Percentiles rank a stretch among this genome's conserved stretches.
phyloP scores from a whole-genome alignment of 2,329 filamentous ascomycete species.

The Ploettnerulaceae sp. region DNA sequence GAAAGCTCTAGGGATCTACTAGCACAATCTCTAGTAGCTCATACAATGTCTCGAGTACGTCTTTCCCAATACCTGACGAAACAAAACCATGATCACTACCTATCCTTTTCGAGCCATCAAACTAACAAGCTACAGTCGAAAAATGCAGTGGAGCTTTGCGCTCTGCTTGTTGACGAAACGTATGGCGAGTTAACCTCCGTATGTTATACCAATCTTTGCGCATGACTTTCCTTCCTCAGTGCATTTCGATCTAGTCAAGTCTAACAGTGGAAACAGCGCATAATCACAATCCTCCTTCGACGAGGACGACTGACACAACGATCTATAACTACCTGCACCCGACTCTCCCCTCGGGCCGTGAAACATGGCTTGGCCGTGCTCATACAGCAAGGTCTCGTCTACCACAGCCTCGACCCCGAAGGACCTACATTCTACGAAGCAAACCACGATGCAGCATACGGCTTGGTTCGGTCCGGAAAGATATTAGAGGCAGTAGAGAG shows the following conservation, averaged over 20 bases:
- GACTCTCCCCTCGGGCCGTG: slow-evolving; percentile 68
- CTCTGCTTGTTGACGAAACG: slow-evolving; percentile 80
- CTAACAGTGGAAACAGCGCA: slow-evolving; percentile 57
- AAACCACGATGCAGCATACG: slow-evolving; percentile 75
- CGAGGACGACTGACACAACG: slow-evolving; percentile 71
- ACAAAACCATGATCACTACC: slow-evolving; percentile 27
- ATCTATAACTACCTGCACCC: slow-evolving; percentile 66
- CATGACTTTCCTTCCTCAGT: too few species aligned
- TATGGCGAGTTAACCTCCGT: slow-evolving; percentile 92
- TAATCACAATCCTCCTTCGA: slow-evolving; percentile 73
- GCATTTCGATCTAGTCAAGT: slow-evolving; percentile 17
- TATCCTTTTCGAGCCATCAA: slow-evolving; percentile 1
- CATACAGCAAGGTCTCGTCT: slow-evolving; percentile 82
- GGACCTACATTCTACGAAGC: slow-evolving; percentile 75
- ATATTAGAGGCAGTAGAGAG: slow-evolving; percentile 71
- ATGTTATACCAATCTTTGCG: slow-evolving; percentile 39
- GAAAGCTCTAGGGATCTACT: slow-evolving; percentile 72
- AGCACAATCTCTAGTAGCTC: slow-evolving; percentile 70
- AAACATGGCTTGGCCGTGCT: slow-evolving; percentile 79
- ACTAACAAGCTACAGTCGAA: slow-evolving; percentile 48
- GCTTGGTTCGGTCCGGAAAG: slow-evolving; percentile 74
- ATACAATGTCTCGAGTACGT: slow-evolving; percentile 52
- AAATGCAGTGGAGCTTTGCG: slow-evolving; percentile 80
- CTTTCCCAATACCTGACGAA: slow-evolving; percentile 17
- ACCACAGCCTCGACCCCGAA: slow-evolving; percentile 61